Evolutionary conservation across 2,329 filamentous ascomycete species (phyloP).

Genomic region (Emmonsiellopsis sp.): DNA sequence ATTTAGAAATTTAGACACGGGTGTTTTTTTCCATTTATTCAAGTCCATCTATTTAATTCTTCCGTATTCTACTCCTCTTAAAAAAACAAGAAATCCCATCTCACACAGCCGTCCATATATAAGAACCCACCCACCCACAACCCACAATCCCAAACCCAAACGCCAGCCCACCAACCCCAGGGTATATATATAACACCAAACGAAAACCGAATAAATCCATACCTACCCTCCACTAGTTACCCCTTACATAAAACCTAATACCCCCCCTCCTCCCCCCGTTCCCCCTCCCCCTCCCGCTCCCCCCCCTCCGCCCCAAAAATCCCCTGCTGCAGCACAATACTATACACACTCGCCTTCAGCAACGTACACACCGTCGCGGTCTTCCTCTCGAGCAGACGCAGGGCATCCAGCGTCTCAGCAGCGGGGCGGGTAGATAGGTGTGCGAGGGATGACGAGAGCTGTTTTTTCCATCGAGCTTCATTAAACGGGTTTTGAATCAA

Average conservation of each 20-base stretch:
- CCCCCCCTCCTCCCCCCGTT: slow-evolving; percentile 11
- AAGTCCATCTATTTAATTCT: too few relatives aligned
- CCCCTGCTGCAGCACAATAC: slow-evolving; percentile 96
- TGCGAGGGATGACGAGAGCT: slow-evolving; percentile 41
- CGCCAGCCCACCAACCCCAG: background rate
- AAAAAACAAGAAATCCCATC: too few relatives aligned
- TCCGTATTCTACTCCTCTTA: too few relatives aligned
- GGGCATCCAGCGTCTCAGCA: slow-evolving; percentile 67
- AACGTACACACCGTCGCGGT: slow-evolving; percentile 90
- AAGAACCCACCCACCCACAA: too few relatives aligned
- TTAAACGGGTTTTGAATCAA: too few relatives aligned
- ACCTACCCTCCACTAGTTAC: too few relatives aligned
- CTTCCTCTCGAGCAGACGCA: slow-evolving; percentile 84
- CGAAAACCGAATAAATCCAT: background rate
- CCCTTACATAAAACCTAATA: background rate
- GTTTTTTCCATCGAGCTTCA: background rate
- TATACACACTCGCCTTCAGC: slow-evolving; percentile 96
- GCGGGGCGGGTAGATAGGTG: slow-evolving; percentile 52
- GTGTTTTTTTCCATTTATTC: background rate
- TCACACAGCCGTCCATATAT: too few relatives aligned
- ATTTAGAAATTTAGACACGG: background rate
- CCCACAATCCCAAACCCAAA: background rate
- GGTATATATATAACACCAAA: background rate
- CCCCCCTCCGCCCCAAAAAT: slow-evolving; percentile 55
- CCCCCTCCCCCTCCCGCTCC: slow-evolving; percentile 7